Conservation (phyloP, 2,329 filamentous ascomycete species). For the Mollisiaceae sp. region DNA sequence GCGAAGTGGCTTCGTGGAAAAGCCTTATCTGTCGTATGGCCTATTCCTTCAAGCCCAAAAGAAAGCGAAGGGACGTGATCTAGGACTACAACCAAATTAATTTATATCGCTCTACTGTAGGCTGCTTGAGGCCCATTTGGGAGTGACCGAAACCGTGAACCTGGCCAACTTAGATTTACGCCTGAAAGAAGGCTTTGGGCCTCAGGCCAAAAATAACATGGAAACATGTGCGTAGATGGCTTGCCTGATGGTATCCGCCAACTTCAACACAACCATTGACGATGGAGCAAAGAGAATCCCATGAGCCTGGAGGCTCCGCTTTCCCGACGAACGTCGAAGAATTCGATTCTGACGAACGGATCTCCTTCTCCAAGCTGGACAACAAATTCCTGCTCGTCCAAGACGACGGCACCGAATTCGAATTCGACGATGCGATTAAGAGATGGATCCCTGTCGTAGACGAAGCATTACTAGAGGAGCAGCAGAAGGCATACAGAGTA, state of each 20-base stretch:
- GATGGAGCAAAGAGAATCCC: constrained; percentile 35
- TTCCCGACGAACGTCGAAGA: constrained; percentile 42
- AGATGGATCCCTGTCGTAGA: constrained; percentile 78
- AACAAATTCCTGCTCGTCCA: constrained; percentile 84
- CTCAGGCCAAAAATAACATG: not conserved
- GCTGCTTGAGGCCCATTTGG: too few species aligned
- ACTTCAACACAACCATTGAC: constrained; percentile 15
- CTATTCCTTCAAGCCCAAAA: too few species aligned
- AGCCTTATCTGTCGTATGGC: too few species aligned
- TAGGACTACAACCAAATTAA: too few species aligned
- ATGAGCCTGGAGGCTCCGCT: constrained; percentile 19
- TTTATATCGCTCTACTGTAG: too few species aligned
- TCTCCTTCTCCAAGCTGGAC: constrained; percentile 85
- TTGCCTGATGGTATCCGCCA: too few species aligned
- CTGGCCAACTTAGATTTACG: not conserved
- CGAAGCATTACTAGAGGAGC: constrained; percentile 63
- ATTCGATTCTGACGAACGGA: constrained; percentile 79
- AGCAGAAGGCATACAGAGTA: constrained; percentile 65
- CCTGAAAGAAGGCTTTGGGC: not conserved
- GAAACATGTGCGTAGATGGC: too few species aligned
- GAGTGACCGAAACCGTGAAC: too few species aligned
- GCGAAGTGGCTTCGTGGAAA: too few species aligned
- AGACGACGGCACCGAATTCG: constrained; percentile 83
- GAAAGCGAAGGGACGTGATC: too few species aligned
- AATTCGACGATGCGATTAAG: constrained; percentile 73